Evolutionary conservation across 1,284 basidiomycete genomes (phyloP), one percentile per base, ranked within the genome.

Genomic region (Rhodotorula glutinis): DNA sequence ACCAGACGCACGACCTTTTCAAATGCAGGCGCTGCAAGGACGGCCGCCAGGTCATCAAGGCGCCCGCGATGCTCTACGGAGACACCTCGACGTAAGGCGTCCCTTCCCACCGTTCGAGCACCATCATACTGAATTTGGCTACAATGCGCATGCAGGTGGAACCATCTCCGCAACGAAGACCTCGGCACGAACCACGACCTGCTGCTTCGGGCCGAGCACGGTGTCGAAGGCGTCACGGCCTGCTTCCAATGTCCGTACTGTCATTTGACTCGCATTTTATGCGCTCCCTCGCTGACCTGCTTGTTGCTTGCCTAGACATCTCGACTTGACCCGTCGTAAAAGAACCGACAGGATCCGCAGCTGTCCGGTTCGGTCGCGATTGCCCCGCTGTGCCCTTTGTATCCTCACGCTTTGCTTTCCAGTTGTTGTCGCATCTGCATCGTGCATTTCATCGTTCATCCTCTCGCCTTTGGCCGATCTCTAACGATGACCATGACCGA

Each of bases 1-100:
- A 4, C 17, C 93, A 98, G 78, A 98, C 95, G 43, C 96, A 98
- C 76, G 92, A 96, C 76, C 93, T 91, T 8, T 96, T 93, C 85
- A 98, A 98, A 80, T 98, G 94, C 81, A 94, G 92, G 79, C 85
- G 94, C 41, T 99, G 96, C 81, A 88, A 85, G 78, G 88, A 85
- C 30, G 94, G 92, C 29, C 89, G 85, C 76, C 95, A 98, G 79
- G 78, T 85, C 54, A 82, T 86, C 77, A 96, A 95, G 79, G 84
- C 91, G 4, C 85, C 87, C 0, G 93, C 91, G 0, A 79, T 98
- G 77, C 80, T 98, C 25, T 98, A 98, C 74, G 96, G 96, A 44
- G 95, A 99, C 79, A 91, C 91, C 11, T 95, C 91, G 88, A 92
- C 93, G 91, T 93, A 83, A 75, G 92, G 33, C 33, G 11, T 87